Evolutionary conservation across 2,329 filamentous ascomycete species (phyloP), one percentile per base, ranked within the genome.

Genomic region (Microthyrium microscopicum): DNA sequence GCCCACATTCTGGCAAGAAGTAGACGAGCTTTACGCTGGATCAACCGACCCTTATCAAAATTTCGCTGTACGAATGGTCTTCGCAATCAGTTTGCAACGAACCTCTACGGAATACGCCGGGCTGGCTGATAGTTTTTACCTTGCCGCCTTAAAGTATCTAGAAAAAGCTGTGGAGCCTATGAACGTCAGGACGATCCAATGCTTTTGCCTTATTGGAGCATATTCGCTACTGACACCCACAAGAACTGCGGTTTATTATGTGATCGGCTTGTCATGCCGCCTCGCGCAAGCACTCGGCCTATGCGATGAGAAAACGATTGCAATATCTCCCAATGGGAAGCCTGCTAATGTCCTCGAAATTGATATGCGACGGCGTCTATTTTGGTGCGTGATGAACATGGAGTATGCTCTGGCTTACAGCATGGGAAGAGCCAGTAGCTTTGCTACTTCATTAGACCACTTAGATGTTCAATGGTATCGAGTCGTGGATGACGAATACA

Each of bases 171-270:
- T 95, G 35, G 74, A 76, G 34, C 74, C 77, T n/a, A 93, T 92
- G 63, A 82, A 95, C 51, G 57, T 94, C 20, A 81, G 77, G 46
- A 91, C 89, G 0, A 60, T 95, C 12, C 89, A 95, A 55, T 94
- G 87, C 45, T 73, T 94, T 35, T 69, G 78, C 3, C 59, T 98
- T 12, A 79, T 95, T 44, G 83, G 75, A 2, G 81, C 89, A 47
- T 95, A 95, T 53, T 95, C 89, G 0, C 64, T 95, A 15, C 60
- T 94, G 27, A 95, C 87, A 0, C 87, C 89, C 1, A 94, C 87
- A 1, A 67, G 85, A 39, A 93, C 83, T 4, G 84, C 87, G 12
- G 78, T 91, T 15, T 95, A 93, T 57, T 94, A 91, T 56, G 76
- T 94, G 31, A 72, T 94, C 29, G 89, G 89, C 5, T 69, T 93